phyloP scores from a whole-genome alignment of 176 grass and related monocot species.

The Hordeum marinum region DNA sequence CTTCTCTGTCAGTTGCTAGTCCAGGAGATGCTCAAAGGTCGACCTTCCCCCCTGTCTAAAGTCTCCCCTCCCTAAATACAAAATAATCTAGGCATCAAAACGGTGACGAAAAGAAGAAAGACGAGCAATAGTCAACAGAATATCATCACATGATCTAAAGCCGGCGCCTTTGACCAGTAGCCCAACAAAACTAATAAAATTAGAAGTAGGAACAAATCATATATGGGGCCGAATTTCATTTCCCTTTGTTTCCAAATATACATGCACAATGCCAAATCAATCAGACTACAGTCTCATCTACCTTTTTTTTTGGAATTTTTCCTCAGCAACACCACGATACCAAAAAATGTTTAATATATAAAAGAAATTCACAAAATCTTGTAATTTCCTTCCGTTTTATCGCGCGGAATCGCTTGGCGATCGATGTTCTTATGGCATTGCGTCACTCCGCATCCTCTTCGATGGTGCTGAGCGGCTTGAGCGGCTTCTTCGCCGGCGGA shows the following conservation, averaged over 20 bases:
- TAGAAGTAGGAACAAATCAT: background rate
- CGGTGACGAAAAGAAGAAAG: background rate
- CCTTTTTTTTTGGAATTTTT: background rate
- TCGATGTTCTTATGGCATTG: background rate
- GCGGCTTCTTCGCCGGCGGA: conserved; percentile 9
- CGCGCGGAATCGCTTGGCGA: background rate
- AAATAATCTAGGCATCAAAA: background rate
- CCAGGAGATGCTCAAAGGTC: background rate
- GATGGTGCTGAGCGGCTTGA: conserved; percentile 50
- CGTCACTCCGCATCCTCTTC: conserved; percentile 33
- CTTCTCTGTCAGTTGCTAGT: background rate
- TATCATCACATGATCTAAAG: background rate
- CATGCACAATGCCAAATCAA: background rate
- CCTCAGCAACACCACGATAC: background rate
- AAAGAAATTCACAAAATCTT: background rate
- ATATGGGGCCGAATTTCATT: background rate
- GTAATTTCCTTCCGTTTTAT: no score
- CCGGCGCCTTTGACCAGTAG: background rate
- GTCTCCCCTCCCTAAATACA: background rate
- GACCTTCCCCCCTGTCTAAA: background rate
- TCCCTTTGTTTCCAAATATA: background rate
- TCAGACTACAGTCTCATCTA: background rate
- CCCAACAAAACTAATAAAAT: background rate
- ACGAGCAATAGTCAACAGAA: background rate
- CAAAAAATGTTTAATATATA: background rate